Evolutionary conservation across 2,329 filamentous ascomycete genomes (phyloP), one percentile per base, ranked within the genome.

Genomic region (Teratosphaeria zuluensis): DNA sequence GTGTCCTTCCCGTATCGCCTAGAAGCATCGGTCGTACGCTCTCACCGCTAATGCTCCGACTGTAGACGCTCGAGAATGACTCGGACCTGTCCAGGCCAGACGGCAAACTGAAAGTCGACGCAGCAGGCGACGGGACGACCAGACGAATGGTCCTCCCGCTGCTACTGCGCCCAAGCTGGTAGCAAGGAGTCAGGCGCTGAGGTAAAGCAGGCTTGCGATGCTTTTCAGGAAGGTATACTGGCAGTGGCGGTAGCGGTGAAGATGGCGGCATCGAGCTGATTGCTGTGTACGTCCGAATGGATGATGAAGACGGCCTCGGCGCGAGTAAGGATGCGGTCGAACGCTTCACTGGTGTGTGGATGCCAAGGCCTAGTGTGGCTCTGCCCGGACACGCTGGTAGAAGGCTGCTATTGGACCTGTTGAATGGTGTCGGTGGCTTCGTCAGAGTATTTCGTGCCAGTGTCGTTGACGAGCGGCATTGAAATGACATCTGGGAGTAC

Each of bases 401-500:
- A 4, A 64, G 59, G 31, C 58, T 46, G 19, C 42, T 33, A 12
- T 31, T 59, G 32, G 63, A 63, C 28, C 33, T 33, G 54, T 38
- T 59, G 30, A 51, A 54, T 28, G 56, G 57, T 28, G 57, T 51
- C 0, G 58, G 42, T 11, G 42, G 42, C n/a, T 8, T 48, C 1
- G 42, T 38, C 11, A 63, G 55, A 3, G 62, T 65, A 31, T 60
- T 56, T 4, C 62, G 61, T 2, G 65, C 63, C 1, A 69, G 61
- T 0, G 67, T 66, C 2, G 61, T 61, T 1, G 68, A 66, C 9
- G 68, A 68, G 32, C 67, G 63, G 61, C 68, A 69, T 57, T 69
- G 67, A 62, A 69, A 69, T 3, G 68, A 69, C 64, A 68, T 66
- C n/a, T 69, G 64, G 9, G 66, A 69, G 57, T 56, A 62, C 54